phyloP scores from a whole-genome alignment of 805 yeast genomes.

The Metschnikowia hibisci region DNA sequence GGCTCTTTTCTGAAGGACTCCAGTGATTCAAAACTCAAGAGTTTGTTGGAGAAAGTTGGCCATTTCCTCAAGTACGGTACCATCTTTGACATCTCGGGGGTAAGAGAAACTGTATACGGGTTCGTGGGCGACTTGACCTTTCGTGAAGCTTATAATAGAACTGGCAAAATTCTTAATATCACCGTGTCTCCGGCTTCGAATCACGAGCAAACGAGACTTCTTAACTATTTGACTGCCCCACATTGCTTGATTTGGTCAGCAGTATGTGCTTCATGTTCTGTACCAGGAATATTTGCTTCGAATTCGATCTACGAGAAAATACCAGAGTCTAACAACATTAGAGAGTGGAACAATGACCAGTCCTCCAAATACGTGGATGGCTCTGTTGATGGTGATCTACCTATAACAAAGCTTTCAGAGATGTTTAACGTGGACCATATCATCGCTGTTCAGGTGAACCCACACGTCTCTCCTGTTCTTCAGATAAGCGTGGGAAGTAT shows the following conservation, averaged over 20 bases:
- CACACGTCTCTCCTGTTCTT: conserved; percentile 89
- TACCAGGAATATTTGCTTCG: conserved; percentile 89
- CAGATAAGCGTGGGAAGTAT: conserved; percentile 62
- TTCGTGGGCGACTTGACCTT: conserved; percentile 89
- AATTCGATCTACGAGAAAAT: conserved; percentile 82
- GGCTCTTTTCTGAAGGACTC: conserved; percentile 24
- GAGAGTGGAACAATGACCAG: conserved; percentile 76
- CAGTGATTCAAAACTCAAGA: conserved; percentile 49
- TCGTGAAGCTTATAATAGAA: conserved; percentile 89
- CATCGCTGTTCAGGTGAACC: conserved; percentile 95
- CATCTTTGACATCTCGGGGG: conserved; percentile 73
- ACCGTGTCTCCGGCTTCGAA: conserved; percentile 90
- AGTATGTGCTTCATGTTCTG: conserved; percentile 88
- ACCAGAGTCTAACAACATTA: conserved; percentile 62
- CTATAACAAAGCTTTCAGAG: conserved; percentile 84
- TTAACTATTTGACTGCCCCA: conserved; percentile 78
- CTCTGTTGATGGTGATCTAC: conserved; percentile 90
- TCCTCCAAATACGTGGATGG: conserved; percentile 90
- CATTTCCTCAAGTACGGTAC: conserved; percentile 81
- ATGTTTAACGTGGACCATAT: conserved; percentile 98
- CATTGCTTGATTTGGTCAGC: conserved; percentile 83
- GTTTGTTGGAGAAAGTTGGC: conserved; percentile 35
- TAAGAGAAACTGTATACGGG: conserved; percentile 68
- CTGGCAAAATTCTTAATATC: conserved; percentile 88
- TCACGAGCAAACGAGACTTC: conserved; percentile 84